Evolutionary conservation across 2,329 filamentous ascomycete genomes (phyloP).

Genomic region (Penicillium griseofulvum): DNA sequence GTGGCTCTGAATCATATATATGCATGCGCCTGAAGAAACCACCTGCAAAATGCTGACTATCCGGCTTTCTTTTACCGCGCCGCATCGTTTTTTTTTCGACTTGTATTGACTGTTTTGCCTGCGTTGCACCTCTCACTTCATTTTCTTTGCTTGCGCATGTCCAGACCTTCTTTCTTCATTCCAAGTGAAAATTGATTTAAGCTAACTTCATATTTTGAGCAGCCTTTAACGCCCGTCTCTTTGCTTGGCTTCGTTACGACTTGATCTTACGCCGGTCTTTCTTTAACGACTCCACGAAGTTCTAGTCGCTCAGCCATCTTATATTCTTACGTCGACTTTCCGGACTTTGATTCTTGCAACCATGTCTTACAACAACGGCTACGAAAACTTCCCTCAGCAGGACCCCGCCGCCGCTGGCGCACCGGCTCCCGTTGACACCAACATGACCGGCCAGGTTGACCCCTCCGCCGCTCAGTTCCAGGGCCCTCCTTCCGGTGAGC

Average conservation of each 20-base stretch:
- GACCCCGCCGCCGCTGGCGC: conserved; percentile 48
- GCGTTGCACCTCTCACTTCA: background rate
- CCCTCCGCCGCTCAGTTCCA: conserved; percentile 52
- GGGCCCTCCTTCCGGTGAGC: conserved; percentile 46
- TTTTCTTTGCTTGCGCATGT: conserved; percentile 19
- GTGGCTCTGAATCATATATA: conserved; percentile 9
- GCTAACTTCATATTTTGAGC: conserved; percentile 16
- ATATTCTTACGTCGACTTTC: conserved; percentile 27
- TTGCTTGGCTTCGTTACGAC: conserved; percentile 29
- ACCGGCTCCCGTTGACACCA: conserved; percentile 51
- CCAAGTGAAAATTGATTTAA: background rate
- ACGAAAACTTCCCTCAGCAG: conserved; percentile 63
- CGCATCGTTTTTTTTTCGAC: background rate
- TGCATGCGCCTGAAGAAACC: background rate
- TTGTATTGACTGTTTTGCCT: background rate
- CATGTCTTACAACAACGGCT: conserved; percentile 68
- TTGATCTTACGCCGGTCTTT: conserved; percentile 38
- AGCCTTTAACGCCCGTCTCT: conserved; percentile 28
- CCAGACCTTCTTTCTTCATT: background rate
- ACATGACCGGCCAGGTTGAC: conserved; percentile 59
- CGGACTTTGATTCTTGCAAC: conserved; percentile 32
- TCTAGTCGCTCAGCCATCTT: conserved; percentile 36
- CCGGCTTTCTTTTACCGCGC: background rate
- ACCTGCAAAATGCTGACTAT: background rate
- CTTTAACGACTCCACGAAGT: conserved; percentile 44